Evolutionary conservation across 2,329 filamentous ascomycete genomes (phyloP), one percentile per base, ranked within the genome.

Genomic region (Colletotrichum brevisporum): DNA sequence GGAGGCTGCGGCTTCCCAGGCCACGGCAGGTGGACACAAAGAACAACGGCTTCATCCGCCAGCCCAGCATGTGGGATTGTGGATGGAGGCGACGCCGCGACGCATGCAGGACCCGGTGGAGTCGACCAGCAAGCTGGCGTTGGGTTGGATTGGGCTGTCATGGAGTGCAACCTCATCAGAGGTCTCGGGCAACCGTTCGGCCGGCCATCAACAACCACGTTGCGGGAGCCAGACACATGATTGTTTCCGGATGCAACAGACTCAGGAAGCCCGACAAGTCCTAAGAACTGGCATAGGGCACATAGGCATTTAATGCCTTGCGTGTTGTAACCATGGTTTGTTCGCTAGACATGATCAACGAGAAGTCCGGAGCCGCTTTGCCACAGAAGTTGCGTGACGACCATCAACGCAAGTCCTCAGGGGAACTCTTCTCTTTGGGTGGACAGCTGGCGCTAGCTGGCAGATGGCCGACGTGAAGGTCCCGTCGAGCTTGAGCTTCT

Each of bases 11-110:
- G 50, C 36, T 27, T 61, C 51, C 26, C 36, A 53, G 56, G 67
- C 45, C 16, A 68, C 45, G 24, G 24, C 24, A 41, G 48, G 55
- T 60, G 62, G 62, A 56, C 50, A 66, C 62, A 50, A 56, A 60
- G 45, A 39, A 66, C n/a, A 55, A 66, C 62, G 66, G 66, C 66
- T 69, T 69, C 55, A 52, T 60, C 66, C 66, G 66, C 26, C 62
- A 51, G 62, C 62, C 62, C 51, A 69, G 66, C 66, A 56, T 55
- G 62, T 48, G 66, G 55, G 21, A 69, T 47, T 59, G 36, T 53
- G 41, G 61, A 36, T 55, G 18, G 47, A 58, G 50, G 47, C 48
- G 31, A 36, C 31, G 41, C 65, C 41, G 47, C 48, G 31, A 36
- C 31, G 41, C 60, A 27, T 68, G 54, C 57, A 60, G 51, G 48